Base-by-base conservation (phyloP, 768 basidiomycete species). In the Serendipita sp. region DNA sequence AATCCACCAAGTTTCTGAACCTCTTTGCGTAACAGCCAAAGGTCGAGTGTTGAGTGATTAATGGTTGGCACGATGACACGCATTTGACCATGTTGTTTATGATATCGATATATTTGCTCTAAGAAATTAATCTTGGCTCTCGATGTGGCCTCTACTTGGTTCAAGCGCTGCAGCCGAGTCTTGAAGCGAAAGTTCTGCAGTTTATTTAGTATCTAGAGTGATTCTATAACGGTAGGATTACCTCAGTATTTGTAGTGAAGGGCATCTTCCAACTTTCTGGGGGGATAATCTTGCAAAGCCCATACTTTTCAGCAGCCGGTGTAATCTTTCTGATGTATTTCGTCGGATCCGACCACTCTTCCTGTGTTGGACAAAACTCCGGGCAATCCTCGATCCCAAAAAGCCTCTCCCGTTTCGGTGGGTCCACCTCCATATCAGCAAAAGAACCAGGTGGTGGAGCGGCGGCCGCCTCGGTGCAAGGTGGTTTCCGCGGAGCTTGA, bases 91-190 rank as follows among this genome's bases (percentile, higher is more conserved):
- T 94, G 92, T 74, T 97, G 94, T 70, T 89, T 87, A 76, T 98
- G 96, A 74, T 88, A 99, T 70, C 91, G 88, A 75, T 94, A 94
- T 58, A 99, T 81, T 75, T 96, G 92, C 74, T 98, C 95, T 69
- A 97, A 76, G 76, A 96, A 98, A 78, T 96, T 98, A 74, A 98
- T 77, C 75, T 94, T 96, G 62, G 96, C 95, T 69, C 96, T 80
- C 66, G 93, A 94, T 41, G 94, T 89, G 15, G 96, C 96, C 76
- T 98, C 95, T 68, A 99, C 91, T 68, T 91, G 93, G 74, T 97
- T 97, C 71, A 99, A 79, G 67, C 89, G 85, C 74, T 96, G 93
- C 47, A 98, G 76, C 62, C 96, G 85, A 63, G 95, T 99, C 76
- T 90, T 91, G 78, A 99, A 99, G 58, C 91, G 88, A 77, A 96